Evolutionary conservation across 169 alveolate genomes (phyloP), one percentile per base, ranked within the genome.

Genomic region (Eimeria maxima): DNA sequence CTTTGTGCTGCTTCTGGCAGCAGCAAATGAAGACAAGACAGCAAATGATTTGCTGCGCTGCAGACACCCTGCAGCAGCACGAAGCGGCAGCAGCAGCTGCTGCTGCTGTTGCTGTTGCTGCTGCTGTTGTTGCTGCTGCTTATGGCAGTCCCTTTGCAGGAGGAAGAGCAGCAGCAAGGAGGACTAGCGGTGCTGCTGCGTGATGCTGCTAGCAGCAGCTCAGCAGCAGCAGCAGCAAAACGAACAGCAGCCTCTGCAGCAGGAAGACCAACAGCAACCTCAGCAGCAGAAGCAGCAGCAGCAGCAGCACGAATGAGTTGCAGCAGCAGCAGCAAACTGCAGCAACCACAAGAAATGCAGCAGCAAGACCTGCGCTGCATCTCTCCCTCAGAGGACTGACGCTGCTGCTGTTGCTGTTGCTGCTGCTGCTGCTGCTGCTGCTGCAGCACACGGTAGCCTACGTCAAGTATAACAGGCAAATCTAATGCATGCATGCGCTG

Each of bases 381-480:
- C 45, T 67, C 76, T 29, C 42, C 76, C 20, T 67, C 27, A 8
- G 2, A 8, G 38, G 13, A 29, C 20, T 16, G 44, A 7, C 22
- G 76, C 76, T 67, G 76, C 76, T 3, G 76, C 76, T 67, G 76
- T 29, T 5, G 76, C 76, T 67, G 76, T 29, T 67, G 76, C 76
- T 67, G 76, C 76, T 67, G 10, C 84, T 42, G 84, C 84, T 74
- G 84, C 84, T 74, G 84, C 55, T n/a, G 84, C 44, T 73, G 57
- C 53, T 27, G 57, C 84, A 74, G 84, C 84, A 74, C 53, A 18
- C 84, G 84, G 29, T 27, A 42, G 57, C 27, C 84, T 18, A 29
- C 45, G 50, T 74, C 84, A 7, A 74, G 7, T 7, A 74, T 50
- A 7, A 29, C 50, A 10, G 24, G 7, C 84, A 74, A 7, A 10